Evolutionary conservation across 768 basidiomycete species (phyloP), one percentile per base, ranked within the genome.

Genomic region (Amanita brunnescens): DNA sequence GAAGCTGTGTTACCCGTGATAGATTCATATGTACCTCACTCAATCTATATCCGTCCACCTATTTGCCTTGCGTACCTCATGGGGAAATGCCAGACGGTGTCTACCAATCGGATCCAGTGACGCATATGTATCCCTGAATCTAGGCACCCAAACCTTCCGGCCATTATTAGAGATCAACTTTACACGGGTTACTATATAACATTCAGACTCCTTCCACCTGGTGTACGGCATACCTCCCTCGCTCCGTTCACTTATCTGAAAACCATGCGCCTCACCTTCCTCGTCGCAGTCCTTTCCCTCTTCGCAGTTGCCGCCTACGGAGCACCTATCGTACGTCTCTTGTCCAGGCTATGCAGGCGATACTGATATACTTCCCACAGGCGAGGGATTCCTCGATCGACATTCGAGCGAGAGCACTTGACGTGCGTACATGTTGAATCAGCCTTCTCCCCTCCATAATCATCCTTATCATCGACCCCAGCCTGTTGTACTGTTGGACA

Each of bases 141-240:
- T 32, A 47, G 45, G 45, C 18, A 47, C 45, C 30, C 16, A 45
- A 46, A 35, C 42, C 38, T 24, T 43, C 42, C 29, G 42, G 29
- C 42, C 29, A 23, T 35, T 24, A 47, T 34, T 47, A 35, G 33
- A 34, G 32, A 44, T 44, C 45, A 47, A 35, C 29, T 10, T n/a
- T 34, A 34, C 29, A 23, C 30, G 16, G 33, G 10, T 23, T 6
- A 32, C 32, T 47, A 47, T 47, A 47, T 47, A 47, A 47, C 34
- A 24, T 34, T 33, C 30, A 32, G 5, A 29, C 16, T 30, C 45
- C 33, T 9, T 46, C 14, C 32, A 23, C 26, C 42, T 44, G 24
- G 29, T 29, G 45, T 47, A 47, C 45, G 45, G 45, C 45, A 47
- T 44, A 30, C 7, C 29, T 14, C 24, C 13, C 26, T n/a, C 26